phyloP scores from a whole-genome alignment of 140 eudicot species.

The Erigeron philadelphicus region DNA sequence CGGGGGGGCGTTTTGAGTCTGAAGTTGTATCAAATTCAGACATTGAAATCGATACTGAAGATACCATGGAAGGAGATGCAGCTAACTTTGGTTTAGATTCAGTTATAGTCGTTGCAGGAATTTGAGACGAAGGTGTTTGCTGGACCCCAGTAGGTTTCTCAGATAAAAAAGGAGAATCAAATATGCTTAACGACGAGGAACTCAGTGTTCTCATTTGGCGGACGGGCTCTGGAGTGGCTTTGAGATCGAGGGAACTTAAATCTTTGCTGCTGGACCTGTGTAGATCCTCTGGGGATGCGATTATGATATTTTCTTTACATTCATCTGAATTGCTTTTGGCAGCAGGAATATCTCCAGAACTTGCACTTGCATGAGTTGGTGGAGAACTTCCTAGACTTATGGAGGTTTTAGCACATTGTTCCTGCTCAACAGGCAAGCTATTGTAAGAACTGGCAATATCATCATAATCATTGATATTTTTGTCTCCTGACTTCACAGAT shows the following conservation, averaged over 20 bases:
- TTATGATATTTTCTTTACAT: slow-evolving; percentile 29
- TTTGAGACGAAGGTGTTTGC: slow-evolving; percentile 52
- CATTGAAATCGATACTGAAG: slow-evolving; percentile 38
- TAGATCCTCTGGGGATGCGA: slow-evolving; percentile 31
- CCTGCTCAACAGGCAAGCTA: slow-evolving; percentile 87
- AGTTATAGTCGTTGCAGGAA: slow-evolving; percentile 42
- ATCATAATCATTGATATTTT: slow-evolving; percentile 56
- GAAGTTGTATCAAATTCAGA: slow-evolving; percentile 49
- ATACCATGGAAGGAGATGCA: slow-evolving; percentile 59
- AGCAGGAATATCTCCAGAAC: slow-evolving; percentile 65
- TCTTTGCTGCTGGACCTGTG: slow-evolving; percentile 30
- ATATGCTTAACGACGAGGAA: slow-evolving; percentile 39
- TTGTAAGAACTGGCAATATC: slow-evolving; percentile 69
- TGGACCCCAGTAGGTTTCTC: slow-evolving; percentile 50
- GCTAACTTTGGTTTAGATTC: slow-evolving; percentile 48
- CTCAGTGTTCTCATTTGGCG: slow-evolving; percentile 49
- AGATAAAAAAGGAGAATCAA: slow-evolving; percentile 56
- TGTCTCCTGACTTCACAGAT: slow-evolving; percentile 69
- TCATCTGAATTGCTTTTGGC: slow-evolving; percentile 26
- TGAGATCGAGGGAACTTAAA: slow-evolving; percentile 33
- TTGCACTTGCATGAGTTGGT: slow-evolving; percentile 56
- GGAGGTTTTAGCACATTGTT: slow-evolving; percentile 68
- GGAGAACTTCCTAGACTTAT: slow-evolving; percentile 69
- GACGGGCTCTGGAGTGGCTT: slow-evolving; percentile 31
- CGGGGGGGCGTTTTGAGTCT: slow-evolving; percentile 47